Evolutionary conservation across 805 yeast species (phyloP).

Genomic region (Nakazawaea holstii): DNA sequence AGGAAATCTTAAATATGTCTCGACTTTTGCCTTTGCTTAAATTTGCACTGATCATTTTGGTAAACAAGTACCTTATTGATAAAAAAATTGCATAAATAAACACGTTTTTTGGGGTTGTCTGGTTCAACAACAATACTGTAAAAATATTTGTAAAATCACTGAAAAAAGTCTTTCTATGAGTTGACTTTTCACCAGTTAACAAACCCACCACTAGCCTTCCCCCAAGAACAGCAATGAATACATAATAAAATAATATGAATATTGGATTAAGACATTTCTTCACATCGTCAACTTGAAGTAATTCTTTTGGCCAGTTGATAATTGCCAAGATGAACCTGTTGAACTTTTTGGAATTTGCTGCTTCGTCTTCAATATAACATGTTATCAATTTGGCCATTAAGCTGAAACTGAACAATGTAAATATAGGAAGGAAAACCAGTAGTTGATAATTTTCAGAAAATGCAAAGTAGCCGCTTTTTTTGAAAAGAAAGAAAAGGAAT

Average conservation of each 20-base stretch:
- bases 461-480: slow-evolving; percentile 18
- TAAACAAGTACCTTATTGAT: slow-evolving; percentile 18
- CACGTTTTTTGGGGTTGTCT: slow-evolving; percentile 41
- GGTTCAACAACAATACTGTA: slow-evolving; percentile 41
- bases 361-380: slow-evolving; percentile 2
- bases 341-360: slow-evolving; percentile 3
- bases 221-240: slow-evolving; percentile 23
- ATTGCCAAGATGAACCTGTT: slow-evolving; percentile 20
- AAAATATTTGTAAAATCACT: slow-evolving; percentile 33
- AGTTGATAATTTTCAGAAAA: slow-evolving; percentile 19
- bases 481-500: slow-evolving; percentile 14
- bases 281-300: slow-evolving; percentile 24
- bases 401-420: slow-evolving; percentile 35
- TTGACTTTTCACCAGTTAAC: slow-evolving; percentile 8
- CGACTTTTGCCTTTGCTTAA: slow-evolving; percentile 10
- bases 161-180: slow-evolving; percentile 16
- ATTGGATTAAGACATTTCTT: slow-evolving; percentile 26
- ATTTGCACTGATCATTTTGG: background rate
- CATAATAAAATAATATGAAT: slow-evolving; percentile 28
- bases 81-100: slow-evolving; percentile 41
- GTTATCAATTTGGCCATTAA: slow-evolving; percentile 15
- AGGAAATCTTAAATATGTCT: slow-evolving; percentile 13
- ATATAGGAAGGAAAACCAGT: slow-evolving; percentile 38
- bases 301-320: slow-evolving; percentile 25
- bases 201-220: slow-evolving; percentile 24